These are phyloP conservation scores for Russula ochroleuca DNA, from an alignment of 768 basidiomycete species.

Conservation along the genomic window DNA sequence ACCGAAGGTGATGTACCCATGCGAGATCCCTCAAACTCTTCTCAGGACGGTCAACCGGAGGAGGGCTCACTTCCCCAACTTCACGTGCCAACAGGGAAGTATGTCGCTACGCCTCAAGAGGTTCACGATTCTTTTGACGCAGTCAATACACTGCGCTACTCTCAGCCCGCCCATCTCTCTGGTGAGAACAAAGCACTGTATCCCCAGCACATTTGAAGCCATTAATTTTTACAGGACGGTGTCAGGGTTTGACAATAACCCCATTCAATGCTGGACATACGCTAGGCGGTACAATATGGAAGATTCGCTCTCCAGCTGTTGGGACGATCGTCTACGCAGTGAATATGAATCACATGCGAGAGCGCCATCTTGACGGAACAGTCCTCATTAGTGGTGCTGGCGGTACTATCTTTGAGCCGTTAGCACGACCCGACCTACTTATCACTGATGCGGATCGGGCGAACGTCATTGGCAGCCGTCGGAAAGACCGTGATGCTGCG, in stretches of 20 bases:
- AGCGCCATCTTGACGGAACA: constrained; percentile 92
- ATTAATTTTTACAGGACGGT: constrained; percentile 52
- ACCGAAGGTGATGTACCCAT: constrained; percentile 27
- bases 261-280: constrained; percentile 95
- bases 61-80: constrained; percentile 27
- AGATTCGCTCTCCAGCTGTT: constrained; percentile 94
- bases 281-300: constrained; percentile 96
- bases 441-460: constrained; percentile 91
- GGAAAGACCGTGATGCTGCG: constrained; percentile 86
- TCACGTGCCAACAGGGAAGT: constrained; percentile 44
- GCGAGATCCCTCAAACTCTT: constrained; percentile 31
- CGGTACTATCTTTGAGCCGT: constrained; percentile 79
- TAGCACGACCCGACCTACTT: constrained; percentile 86
- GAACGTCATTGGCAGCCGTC: constrained; percentile 74
- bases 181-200: constrained; percentile 42
- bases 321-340: constrained; percentile 96
- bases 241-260: constrained; percentile 88
- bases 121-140: constrained; percentile 91
- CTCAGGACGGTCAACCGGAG: constrained; percentile 33
- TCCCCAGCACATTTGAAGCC: neutral
- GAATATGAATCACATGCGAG: constrained; percentile 92
- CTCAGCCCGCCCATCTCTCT: constrained; percentile 91
- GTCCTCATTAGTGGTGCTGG: constrained; percentile 71
- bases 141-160: constrained; percentile 88
- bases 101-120: constrained; percentile 73